These are phyloP conservation scores for Neoboletus subvelutipes DNA, from an alignment of 768 basidiomycete genomes.

Conservation along the genomic window DNA sequence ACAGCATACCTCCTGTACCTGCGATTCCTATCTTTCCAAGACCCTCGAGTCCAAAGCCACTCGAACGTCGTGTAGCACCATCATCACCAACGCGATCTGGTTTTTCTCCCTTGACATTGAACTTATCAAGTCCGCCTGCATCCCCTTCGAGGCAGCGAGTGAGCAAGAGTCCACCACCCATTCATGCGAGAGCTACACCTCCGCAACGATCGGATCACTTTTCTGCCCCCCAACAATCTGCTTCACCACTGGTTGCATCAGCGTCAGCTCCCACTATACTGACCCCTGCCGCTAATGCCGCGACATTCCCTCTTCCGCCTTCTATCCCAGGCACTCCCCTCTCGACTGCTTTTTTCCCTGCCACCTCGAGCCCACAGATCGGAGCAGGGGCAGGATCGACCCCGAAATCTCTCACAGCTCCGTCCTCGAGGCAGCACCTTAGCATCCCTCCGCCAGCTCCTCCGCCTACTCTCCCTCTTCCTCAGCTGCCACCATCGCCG, in stretches of 20 bases:
- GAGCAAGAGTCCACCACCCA: conserved; percentile 31
- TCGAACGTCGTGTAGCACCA: conserved; percentile 24
- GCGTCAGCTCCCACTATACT: conserved; percentile 3
- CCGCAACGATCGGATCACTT: conserved; percentile 12
- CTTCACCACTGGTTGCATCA: conserved; percentile 13
- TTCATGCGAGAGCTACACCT: conserved; percentile 8
- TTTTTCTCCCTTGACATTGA: conserved; percentile 28
- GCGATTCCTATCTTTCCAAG: conserved; percentile 27
- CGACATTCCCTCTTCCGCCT: conserved; percentile 15
- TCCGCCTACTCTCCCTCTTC: conserved; percentile 32
- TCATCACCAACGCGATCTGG: conserved; percentile 31
- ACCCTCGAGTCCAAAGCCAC: conserved; percentile 31
- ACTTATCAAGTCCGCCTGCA: conserved; percentile 19
- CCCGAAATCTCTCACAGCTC: conserved; percentile 7
- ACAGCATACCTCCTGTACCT: conserved; percentile 31
- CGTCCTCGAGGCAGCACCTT: conserved; percentile 30
- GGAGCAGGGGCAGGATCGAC: background rate
- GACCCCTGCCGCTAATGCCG: conserved; percentile 5
- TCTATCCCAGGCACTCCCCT: conserved; percentile 23
- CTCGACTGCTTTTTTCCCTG: conserved; percentile 14
- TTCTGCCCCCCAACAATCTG: conserved; percentile 2
- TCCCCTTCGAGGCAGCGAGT: conserved; percentile 20
- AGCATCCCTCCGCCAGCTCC: conserved; percentile 31
- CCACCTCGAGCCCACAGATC: background rate
- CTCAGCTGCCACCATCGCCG: conserved; percentile 26